These are phyloP conservation scores for Rosa lucieae DNA, from an alignment of 306 rosid genomes.

Conservation along the genomic window DNA sequence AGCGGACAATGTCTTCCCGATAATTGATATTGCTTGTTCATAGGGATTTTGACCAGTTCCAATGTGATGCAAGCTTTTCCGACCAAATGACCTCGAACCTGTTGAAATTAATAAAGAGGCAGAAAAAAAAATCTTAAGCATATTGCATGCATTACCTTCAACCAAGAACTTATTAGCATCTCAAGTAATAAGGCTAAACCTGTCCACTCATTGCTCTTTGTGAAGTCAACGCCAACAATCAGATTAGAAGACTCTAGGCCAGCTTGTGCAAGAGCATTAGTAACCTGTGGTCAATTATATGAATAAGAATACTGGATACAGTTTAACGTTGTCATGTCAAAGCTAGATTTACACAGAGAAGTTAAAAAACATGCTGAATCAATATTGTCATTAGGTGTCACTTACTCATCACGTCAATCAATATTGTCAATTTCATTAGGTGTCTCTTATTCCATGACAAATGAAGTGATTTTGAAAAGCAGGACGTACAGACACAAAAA, in stretches of 20 bases:
- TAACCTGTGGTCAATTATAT: slow-evolving; percentile 53
- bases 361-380: not conserved
- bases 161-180: slow-evolving; percentile 24
- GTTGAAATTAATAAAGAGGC: not conserved
- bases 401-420: not conserved
- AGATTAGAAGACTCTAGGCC: slow-evolving; percentile 93
- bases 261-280: slow-evolving; percentile 73
- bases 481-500: slow-evolving; percentile 14
- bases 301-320: not conserved
- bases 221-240: slow-evolving; percentile 59
- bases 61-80: slow-evolving; percentile 76
- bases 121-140: slow-evolving; percentile 10
- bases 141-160: slow-evolving; percentile 14
- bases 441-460: not conserved
- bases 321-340: slow-evolving; percentile 18
- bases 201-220: too few relatives aligned
- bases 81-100: slow-evolving; percentile 82
- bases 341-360: not conserved
- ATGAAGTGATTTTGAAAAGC: slow-evolving; percentile 9
- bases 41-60: slow-evolving; percentile 72
- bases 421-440: not conserved
- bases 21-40: slow-evolving; percentile 81
- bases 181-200: slow-evolving; percentile 4
- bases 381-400: too few relatives aligned
- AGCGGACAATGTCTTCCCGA: slow-evolving; percentile 67